phyloP scores from a whole-genome alignment of 1,139 yeast genomes.

The Debaryomycetaceae sp. region DNA sequence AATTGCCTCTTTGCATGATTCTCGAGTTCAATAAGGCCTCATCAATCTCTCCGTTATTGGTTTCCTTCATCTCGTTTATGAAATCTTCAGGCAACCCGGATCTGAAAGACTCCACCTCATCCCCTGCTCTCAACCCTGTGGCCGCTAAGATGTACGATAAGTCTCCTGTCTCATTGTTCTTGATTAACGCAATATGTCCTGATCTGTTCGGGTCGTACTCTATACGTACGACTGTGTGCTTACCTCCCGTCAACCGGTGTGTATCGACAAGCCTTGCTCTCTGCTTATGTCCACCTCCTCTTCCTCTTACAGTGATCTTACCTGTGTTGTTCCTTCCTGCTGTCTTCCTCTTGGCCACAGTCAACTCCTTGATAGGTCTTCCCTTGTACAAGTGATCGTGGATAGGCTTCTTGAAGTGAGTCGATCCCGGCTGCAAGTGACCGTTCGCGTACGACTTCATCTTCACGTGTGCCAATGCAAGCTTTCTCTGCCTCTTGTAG shows the following conservation, averaged over 20 bases:
- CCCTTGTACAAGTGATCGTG: constrained; percentile 88
- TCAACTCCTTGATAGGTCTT: constrained; percentile 71
- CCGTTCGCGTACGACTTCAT: constrained; percentile 75
- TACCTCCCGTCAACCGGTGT: constrained; percentile 63
- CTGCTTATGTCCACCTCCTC: constrained; percentile 96
- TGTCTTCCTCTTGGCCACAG: constrained; percentile 66
- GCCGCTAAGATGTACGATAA: constrained; percentile 84
- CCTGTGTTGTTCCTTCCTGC: constrained; percentile 94
- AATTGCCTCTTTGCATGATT: constrained; percentile 90
- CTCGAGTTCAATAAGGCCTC: constrained; percentile 88
- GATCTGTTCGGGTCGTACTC: constrained; percentile 97
- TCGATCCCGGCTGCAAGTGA: constrained; percentile 74
- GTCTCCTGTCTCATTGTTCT: constrained; percentile 59
- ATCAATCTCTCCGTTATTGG: constrained; percentile 75
- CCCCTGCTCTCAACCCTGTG: constrained; percentile 92
- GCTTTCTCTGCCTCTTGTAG: constrained; percentile 68
- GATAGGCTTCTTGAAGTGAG: constrained; percentile 87
- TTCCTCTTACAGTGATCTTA: constrained; percentile 83
- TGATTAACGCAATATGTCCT: constrained; percentile 85
- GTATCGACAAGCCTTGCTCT: constrained; percentile 83
- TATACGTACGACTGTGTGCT: constrained; percentile 77
- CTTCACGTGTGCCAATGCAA: constrained; percentile 65
- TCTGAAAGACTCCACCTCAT: constrained; percentile 84
- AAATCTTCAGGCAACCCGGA: constrained; percentile 80
- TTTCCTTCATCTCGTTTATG: constrained; percentile 60